Percentiles rank a stretch among this genome's conserved stretches.
These are phyloP conservation scores for Suhomyces xylopsoci DNA, from an alignment of 805 yeast genomes.

Conservation along the genomic window DNA sequence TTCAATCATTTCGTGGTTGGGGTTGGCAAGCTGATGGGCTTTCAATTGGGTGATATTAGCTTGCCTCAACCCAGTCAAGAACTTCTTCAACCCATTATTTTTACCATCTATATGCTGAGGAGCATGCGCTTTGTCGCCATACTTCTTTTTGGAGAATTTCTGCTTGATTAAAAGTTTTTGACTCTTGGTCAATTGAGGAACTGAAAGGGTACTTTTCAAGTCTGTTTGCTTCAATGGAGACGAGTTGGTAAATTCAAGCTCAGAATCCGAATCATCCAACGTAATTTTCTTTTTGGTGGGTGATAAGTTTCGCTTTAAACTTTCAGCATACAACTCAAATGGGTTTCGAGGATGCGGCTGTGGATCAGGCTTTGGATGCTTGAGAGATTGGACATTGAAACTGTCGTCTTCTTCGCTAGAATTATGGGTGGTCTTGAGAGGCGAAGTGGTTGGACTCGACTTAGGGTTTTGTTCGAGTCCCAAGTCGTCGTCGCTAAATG, in stretches of 20 bases:
- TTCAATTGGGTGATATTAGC: slow-evolving; percentile 46
- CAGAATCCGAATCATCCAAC: slow-evolving; percentile 31
- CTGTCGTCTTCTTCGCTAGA: slow-evolving; percentile 8
- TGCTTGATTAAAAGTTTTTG: slow-evolving; percentile 30
- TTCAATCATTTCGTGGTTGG: slow-evolving; percentile 27
- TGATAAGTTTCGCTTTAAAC: slow-evolving; percentile 25
- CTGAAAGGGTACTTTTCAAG: slow-evolving; percentile 1
- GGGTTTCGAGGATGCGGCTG: slow-evolving; percentile 21
- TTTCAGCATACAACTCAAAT: slow-evolving; percentile 34
- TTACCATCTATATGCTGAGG: slow-evolving; percentile 1
- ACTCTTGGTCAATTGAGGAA: slow-evolving; percentile 34
- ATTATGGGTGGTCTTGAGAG: slow-evolving; percentile 12
- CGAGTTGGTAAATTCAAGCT: slow-evolving; percentile 12
- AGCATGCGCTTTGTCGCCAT: slow-evolving; percentile 10
- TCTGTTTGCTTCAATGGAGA: slow-evolving; percentile 9
- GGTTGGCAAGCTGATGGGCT: slow-evolving; percentile 18
- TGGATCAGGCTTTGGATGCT: neutral
- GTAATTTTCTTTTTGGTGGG: slow-evolving; percentile 16
- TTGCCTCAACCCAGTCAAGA: slow-evolving; percentile 36
- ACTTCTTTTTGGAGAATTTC: slow-evolving; percentile 25
- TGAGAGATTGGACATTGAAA: slow-evolving; percentile 8
- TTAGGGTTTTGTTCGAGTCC: slow-evolving; percentile 6
- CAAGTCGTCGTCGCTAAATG: slow-evolving; percentile 25
- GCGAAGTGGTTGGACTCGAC: slow-evolving; percentile 35
- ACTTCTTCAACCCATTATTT: slow-evolving; percentile 16